A percentile compares a stretch with the other conserved stretches of the same genome.
Evolutionary conservation across 495 filamentous ascomycete genomes (phyloP).

Genomic region (Articulospora tetracladia): DNA sequence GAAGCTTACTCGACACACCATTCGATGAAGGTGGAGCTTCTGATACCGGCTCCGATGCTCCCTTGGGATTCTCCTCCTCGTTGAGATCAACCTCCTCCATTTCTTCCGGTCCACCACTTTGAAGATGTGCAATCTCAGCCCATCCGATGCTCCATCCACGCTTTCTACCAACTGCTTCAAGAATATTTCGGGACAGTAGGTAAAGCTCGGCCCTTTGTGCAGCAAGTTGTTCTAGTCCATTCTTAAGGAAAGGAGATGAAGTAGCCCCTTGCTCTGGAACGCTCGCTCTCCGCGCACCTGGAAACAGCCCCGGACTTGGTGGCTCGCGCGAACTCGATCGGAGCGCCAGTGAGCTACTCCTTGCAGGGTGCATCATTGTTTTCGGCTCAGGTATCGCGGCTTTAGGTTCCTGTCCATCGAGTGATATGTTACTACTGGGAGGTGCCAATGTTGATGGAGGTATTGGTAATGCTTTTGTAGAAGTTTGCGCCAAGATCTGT

Average conservation of each 20-base stretch:
- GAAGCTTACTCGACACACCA: slow-evolving; percentile 47
- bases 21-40: slow-evolving; percentile 18
- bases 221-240: slow-evolving; percentile 79
- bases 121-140: slow-evolving; percentile 57
- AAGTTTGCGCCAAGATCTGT: slow-evolving; percentile 74
- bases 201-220: slow-evolving; percentile 76
- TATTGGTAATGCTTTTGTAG: slow-evolving; percentile 62
- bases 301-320: slow-evolving; percentile 37
- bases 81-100: slow-evolving; percentile 56
- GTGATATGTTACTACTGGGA: slow-evolving; percentile 15
- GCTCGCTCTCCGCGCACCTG: slow-evolving; percentile 28
- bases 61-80: slow-evolving; percentile 1
- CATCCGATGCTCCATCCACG: slow-evolving; percentile 77
- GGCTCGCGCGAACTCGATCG: slow-evolving; percentile 27
- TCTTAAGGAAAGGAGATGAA: slow-evolving; percentile 43
- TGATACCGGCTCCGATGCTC: slow-evolving; percentile 16
- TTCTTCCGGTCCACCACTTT: slow-evolving; percentile 40
- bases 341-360: slow-evolving; percentile 45
- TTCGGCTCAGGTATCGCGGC: slow-evolving; percentile 55
- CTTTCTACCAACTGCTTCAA: slow-evolving; percentile 69
- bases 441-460: slow-evolving; percentile 52
- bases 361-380: slow-evolving; percentile 58
- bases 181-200: slow-evolving; percentile 70
- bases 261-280: slow-evolving; percentile 27
- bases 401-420: slow-evolving; percentile 44